Conservation (phyloP, 148 eudicot species). For the Amaranthus cruentus region DNA sequence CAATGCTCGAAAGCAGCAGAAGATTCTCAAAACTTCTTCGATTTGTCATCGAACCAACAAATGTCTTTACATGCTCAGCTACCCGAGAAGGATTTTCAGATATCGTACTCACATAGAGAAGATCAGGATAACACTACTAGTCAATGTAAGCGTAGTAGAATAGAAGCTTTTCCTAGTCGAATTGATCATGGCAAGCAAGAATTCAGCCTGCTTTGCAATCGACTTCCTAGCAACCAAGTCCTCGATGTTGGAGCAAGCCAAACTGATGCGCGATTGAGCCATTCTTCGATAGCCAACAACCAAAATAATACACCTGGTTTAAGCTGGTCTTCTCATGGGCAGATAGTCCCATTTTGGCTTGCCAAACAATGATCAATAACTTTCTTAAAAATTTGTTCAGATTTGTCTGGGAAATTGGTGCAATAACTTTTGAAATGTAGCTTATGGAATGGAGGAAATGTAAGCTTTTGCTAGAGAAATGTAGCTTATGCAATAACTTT, state of each 20-base stretch:
- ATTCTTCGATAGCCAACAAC: constrained; percentile 18
- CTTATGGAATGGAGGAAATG: neutral
- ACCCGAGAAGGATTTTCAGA: constrained; percentile 26
- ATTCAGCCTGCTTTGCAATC: constrained; percentile 4
- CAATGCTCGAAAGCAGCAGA: constrained; percentile 27
- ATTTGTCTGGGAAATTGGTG: neutral
- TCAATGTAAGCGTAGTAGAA: constrained; percentile 30
- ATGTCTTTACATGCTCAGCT: constrained; percentile 20
- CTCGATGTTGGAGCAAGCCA: constrained; percentile 19
- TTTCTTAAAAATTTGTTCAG: neutral
- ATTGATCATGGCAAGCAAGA: constrained; percentile 27
- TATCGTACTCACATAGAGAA: constrained; percentile 18
- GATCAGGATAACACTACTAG: constrained; percentile 11
- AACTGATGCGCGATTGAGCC: constrained; percentile 12
- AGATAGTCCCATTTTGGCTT: constrained; percentile 41
- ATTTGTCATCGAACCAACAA: constrained; percentile 20
- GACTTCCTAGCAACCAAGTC: constrained; percentile 17
- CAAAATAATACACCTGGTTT: constrained; percentile 24
- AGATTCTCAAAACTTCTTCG: constrained; percentile 12
- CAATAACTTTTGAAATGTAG: neutral
- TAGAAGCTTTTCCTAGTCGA: constrained; percentile 11
- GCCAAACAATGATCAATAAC: constrained; percentile 25
- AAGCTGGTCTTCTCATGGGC: constrained; percentile 34
- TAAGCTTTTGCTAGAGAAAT: neutral
- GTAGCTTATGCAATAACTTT: neutral